Percentiles rank a stretch among this genome's conserved stretches.
These are phyloP conservation scores for Pseudoturritis turrita DNA, from an alignment of 345 rosid species.

Conservation along the genomic window DNA sequence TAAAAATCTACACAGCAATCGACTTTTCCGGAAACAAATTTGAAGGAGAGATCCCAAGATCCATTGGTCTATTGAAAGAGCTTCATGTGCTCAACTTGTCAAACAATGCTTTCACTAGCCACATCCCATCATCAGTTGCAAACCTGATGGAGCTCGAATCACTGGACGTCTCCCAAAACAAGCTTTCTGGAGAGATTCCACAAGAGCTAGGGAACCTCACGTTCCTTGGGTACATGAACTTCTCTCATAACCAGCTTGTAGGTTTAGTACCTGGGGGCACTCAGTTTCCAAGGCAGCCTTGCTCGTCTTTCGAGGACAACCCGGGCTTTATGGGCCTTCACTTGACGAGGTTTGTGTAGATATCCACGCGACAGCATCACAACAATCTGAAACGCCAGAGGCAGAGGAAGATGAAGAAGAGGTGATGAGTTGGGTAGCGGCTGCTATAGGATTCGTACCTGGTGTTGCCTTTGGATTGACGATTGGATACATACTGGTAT, in stretches of 20 bases:
- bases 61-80: conserved; percentile 8
- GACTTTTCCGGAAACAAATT: conserved; percentile 14
- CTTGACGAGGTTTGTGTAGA: neutral
- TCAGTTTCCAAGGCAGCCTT: conserved; percentile 15
- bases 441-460: neutral
- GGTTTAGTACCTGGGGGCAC: conserved; percentile 22
- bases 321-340: neutral
- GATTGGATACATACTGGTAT: neutral
- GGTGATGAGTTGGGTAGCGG: neutral
- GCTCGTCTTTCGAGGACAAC: neutral
- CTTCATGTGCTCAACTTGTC: neutral
- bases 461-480: neutral
- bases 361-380: neutral
- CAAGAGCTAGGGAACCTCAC: neutral
- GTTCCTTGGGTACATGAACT: neutral
- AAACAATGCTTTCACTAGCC: neutral
- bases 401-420: neutral
- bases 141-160: neutral
- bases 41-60: conserved; percentile 25
- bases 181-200: conserved; percentile 9
- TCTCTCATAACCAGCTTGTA: conserved; percentile 7
- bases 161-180: conserved; percentile 12
- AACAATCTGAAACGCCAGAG: neutral
- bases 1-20: neutral
- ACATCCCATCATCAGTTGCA: conserved; percentile 8